These are phyloP conservation scores for Aspergillus fijiensis DNA, from an alignment of 2,329 filamentous ascomycete genomes.

Conservation along the genomic window DNA sequence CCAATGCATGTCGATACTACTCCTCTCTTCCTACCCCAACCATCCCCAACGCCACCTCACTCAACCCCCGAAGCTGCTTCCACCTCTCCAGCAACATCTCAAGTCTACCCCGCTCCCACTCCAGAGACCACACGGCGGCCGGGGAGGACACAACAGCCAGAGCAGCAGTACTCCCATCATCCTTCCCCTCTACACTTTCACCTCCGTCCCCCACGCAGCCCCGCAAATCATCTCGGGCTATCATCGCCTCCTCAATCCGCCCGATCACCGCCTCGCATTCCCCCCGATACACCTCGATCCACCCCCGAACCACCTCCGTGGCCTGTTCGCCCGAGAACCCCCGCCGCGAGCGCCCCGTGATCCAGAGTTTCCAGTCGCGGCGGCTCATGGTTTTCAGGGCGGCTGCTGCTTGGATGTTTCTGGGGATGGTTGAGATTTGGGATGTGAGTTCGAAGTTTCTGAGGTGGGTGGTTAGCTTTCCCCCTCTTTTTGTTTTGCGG, in stretches of 20 bases:
- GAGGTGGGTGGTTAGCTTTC: not conserved
- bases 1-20: too few species aligned
- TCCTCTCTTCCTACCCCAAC: not conserved
- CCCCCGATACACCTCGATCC: constrained; percentile 27
- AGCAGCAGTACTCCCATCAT: not conserved
- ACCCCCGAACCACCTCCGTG: constrained; percentile 25
- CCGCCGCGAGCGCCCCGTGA: constrained; percentile 22
- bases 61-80: constrained; percentile 33
- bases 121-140: not conserved
- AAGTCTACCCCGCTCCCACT: constrained; percentile 17
- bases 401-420: constrained; percentile 27
- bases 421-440: constrained; percentile 21
- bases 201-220: not conserved
- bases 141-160: too few species aligned
- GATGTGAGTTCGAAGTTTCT: constrained; percentile 35
- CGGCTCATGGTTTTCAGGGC: constrained; percentile 32
- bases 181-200: not conserved
- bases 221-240: not conserved
- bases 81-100: constrained; percentile 28
- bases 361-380: constrained; percentile 30
- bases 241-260: constrained; percentile 7
- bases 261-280: constrained; percentile 26
- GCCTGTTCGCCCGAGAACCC: constrained; percentile 23
- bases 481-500: too few species aligned
- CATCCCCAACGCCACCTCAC: constrained; percentile 20